Conservation (phyloP, 805 yeast species). For the Novakomyces olei region DNA sequence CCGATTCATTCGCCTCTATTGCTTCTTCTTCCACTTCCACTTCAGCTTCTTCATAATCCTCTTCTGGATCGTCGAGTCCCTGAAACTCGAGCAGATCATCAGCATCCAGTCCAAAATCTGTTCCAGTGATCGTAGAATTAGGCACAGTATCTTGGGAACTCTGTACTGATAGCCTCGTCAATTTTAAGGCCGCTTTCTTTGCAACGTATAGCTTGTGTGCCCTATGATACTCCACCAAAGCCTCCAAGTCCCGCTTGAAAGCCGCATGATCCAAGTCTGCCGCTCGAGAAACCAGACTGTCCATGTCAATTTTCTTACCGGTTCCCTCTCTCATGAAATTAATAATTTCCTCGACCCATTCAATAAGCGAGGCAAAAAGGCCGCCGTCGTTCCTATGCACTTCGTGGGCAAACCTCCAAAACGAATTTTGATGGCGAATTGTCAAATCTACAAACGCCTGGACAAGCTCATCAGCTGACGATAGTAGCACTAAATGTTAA, state of each 20-base stretch:
- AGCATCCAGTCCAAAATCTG: conserved; percentile 1
- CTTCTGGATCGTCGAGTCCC: conserved; percentile 6
- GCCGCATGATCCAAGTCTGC: no score
- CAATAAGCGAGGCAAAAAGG: conserved; percentile 46
- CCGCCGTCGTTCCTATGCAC: conserved; percentile 61
- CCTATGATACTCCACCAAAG: background rate
- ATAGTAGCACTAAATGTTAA: no score
- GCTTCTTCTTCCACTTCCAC: conserved; percentile 4
- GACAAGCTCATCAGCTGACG: conserved; percentile 41
- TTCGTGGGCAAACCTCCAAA: conserved; percentile 57
- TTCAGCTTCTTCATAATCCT: conserved; percentile 5
- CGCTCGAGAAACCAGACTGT: background rate
- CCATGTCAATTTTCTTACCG: conserved; percentile 10
- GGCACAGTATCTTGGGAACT: background rate
- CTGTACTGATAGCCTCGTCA: background rate
- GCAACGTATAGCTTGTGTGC: no score
- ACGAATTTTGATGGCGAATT: conserved; percentile 46
- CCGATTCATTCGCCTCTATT: conserved; percentile 1
- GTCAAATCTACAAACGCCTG: conserved; percentile 41
- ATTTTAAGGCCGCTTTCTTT: no score
- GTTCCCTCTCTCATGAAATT: conserved; percentile 37
- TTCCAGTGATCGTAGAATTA: background rate
- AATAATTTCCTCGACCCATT: conserved; percentile 53
- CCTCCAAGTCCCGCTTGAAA: background rate
- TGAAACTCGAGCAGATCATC: conserved; percentile 1